These are phyloP conservation scores for Medicago ruthenica DNA, from an alignment of 306 rosid species.

Conservation along the genomic window DNA sequence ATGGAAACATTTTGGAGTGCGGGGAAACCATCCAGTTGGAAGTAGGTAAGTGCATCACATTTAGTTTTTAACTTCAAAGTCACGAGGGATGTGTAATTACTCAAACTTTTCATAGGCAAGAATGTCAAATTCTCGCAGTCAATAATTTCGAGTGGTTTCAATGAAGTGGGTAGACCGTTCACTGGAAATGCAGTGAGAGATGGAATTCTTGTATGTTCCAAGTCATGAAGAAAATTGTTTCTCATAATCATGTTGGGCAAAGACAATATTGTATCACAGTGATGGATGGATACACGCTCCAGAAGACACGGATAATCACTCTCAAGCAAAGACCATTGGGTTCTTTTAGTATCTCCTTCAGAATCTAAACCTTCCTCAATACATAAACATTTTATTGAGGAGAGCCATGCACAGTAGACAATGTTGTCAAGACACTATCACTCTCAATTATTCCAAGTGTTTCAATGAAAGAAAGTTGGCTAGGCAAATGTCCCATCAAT, in stretches of 20 bases:
- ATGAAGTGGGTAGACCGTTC: constrained; percentile 1
- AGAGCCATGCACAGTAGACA: background rate
- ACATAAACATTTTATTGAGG: background rate
- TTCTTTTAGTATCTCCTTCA: no score
- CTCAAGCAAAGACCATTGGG: background rate
- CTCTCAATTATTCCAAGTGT: background rate
- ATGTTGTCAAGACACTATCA: background rate
- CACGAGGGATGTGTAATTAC: background rate
- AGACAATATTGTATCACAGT: background rate
- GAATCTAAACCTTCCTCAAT: no score
- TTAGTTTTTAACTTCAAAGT: rapidly evolving
- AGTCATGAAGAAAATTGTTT: background rate
- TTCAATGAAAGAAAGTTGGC: constrained; percentile 3
- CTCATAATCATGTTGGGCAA: background rate
- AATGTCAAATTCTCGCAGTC: background rate
- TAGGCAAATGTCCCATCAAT: background rate
- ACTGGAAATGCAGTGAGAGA: constrained; percentile 6
- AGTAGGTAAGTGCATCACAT: background rate
- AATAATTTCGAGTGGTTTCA: background rate
- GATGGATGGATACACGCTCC: background rate
- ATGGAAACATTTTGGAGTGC: background rate
- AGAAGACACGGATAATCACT: background rate
- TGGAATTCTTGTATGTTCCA: background rate
- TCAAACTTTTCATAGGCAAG: constrained; percentile 8
- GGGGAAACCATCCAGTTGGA: constrained; percentile 20